Evolutionary conservation across 1,284 basidiomycete genomes (phyloP), one percentile per base, ranked within the genome.

Genomic region (Irpex lacteus): DNA sequence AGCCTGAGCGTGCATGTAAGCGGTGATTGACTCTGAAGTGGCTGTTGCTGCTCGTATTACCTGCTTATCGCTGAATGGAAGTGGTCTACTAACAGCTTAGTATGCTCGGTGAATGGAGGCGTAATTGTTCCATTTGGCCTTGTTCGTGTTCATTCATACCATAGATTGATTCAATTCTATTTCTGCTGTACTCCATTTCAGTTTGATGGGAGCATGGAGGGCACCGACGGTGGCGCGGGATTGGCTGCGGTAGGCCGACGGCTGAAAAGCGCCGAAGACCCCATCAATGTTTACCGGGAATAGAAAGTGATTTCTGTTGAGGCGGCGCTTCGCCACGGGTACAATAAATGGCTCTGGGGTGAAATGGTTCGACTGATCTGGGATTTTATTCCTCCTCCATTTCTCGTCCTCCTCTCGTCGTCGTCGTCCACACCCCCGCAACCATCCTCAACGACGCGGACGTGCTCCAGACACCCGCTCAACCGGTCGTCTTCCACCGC

Each of bases 291-390:
- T 44, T 13, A 53, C 50, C 50, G 9, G 9, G 21, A 53, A 53
- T 9, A 26, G 50, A 18, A 53, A 19, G 21, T 26, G 21, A 53
- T 15, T 53, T 18, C 50, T 18, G 50, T 53, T 18, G 18, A 53
- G n/a, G n/a, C 13, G 54, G 54, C 21, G 54, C 13, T 36, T 56
- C 21, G 54, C 11, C 15, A 7, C 54, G 21, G 54, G 54, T 44
- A 44, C 49, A n/a, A 19, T 15, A 53, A 47, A 19, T 9, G 15
- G 15, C 9, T 50, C 57, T 66, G 62, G 62, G 61, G 59, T 40
- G 62, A 60, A 66, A 62, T 66, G 65, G 65, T 66, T 66, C 65
- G 65, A 66, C 65, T 66, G 65, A 63, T 63, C 50, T 60, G 54
- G 54, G 54, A 62, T 66, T 63, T 63, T 60, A 59, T 66, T 61